These are phyloP conservation scores for Avicennia marina DNA, from an alignment of 257 asterid genomes.

Conservation along the genomic window DNA sequence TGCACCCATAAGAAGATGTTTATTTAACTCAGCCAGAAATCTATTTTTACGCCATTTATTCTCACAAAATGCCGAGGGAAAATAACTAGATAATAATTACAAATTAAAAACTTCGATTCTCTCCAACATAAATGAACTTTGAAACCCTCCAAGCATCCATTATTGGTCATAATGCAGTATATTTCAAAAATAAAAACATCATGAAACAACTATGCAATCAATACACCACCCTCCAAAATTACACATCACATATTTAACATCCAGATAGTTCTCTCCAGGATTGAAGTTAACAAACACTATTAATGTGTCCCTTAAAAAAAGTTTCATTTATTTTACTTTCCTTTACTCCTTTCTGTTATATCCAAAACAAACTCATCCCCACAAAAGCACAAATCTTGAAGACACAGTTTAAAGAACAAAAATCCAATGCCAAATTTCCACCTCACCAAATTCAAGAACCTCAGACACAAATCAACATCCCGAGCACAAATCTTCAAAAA, in stretches of 20 bases:
- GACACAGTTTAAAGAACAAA: neutral
- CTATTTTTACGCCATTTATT: no score
- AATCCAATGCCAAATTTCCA: neutral
- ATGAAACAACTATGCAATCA: neutral
- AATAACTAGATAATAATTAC: neutral
- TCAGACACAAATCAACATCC: neutral
- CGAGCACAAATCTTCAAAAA: neutral
- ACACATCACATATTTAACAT: neutral
- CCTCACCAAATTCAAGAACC: neutral
- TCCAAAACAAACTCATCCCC: conserved; percentile 2
- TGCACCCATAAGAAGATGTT: no score
- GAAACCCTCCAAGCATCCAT: neutral
- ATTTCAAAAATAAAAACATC: neutral
- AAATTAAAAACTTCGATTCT: neutral
- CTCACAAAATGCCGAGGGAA: neutral
- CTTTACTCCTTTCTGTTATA: neutral
- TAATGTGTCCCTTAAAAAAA: neutral
- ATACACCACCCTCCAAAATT: neutral
- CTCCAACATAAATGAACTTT: neutral
- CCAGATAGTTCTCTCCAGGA: neutral
- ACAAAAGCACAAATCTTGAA: conserved; percentile 14
- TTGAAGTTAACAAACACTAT: neutral
- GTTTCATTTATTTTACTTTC: neutral
- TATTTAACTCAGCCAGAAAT: no score
- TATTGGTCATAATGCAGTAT: neutral